These are phyloP conservation scores for Amphichorda felina DNA, from an alignment of 2,329 filamentous ascomycete genomes.

Conservation along the genomic window DNA sequence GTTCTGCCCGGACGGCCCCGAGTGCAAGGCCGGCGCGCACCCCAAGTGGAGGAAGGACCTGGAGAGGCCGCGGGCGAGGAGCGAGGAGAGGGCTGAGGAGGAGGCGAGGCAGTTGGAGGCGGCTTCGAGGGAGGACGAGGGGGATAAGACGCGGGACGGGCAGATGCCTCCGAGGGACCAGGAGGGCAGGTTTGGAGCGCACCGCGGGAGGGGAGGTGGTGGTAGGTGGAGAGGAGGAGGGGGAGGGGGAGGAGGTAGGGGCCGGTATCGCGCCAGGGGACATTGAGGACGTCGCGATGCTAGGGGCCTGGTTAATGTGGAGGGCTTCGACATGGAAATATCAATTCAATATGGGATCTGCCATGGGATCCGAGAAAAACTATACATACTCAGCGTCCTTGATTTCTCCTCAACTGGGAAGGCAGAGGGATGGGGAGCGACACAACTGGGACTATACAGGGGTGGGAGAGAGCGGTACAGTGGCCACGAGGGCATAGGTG, in stretches of 20 bases:
- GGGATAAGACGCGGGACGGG: slow-evolving; percentile 21
- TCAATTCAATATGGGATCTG: too few species aligned
- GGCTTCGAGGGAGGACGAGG: slow-evolving; percentile 20
- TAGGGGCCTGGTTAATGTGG: too few species aligned
- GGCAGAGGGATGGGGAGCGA: too few species aligned
- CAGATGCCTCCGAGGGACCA: slow-evolving; percentile 6
- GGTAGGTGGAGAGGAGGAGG: slow-evolving; percentile 17
- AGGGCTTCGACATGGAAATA: too few species aligned
- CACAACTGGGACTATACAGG: too few species aligned
- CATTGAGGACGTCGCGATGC: too few species aligned
- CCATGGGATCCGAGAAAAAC: too few species aligned
- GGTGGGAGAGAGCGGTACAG: too few species aligned
- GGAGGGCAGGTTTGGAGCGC: slow-evolving; percentile 12
- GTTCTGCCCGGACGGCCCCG: slow-evolving; percentile 76
- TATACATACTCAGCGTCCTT: too few species aligned
- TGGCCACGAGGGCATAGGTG: too few species aligned
- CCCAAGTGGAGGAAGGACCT: slow-evolving; percentile 69
- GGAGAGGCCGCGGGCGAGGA: slow-evolving; percentile 62
- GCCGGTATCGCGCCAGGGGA: background rate
- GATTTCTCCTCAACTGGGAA: too few species aligned
- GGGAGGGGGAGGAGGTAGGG: slow-evolving; percentile 13
- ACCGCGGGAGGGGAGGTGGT: slow-evolving; percentile 12
- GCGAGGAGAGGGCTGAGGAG: slow-evolving; percentile 49
- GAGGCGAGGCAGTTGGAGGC: slow-evolving; percentile 23
- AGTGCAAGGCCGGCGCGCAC: slow-evolving; percentile 72